These are phyloP conservation scores for Aspergillus wentii DNA, from an alignment of 495 filamentous ascomycete genomes.

Conservation along the genomic window DNA sequence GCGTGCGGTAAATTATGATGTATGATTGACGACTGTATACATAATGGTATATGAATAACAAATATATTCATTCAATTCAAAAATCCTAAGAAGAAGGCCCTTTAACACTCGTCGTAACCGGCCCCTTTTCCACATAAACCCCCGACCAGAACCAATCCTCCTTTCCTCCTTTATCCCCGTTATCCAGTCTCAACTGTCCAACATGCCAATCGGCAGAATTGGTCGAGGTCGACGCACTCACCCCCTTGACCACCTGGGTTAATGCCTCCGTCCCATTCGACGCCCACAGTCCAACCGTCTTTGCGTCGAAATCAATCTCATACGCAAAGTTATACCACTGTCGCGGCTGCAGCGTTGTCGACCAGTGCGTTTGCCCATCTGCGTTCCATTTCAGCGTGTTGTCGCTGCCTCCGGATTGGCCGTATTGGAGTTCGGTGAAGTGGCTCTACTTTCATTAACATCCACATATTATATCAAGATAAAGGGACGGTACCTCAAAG, in stretches of 20 bases:
- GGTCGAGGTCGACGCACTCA: slow-evolving; percentile 53
- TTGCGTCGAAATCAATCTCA: slow-evolving; percentile 55
- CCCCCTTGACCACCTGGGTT: slow-evolving; percentile 50
- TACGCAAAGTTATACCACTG: slow-evolving; percentile 72
- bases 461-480: too few species aligned
- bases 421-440: slow-evolving; percentile 74
- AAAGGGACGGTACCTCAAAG: slow-evolving; percentile 38
- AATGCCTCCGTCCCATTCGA: slow-evolving; percentile 55
- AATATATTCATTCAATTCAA: too few species aligned
- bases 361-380: slow-evolving; percentile 48
- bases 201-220: slow-evolving; percentile 74
- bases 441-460: slow-evolving; percentile 45
- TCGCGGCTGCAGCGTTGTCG: slow-evolving; percentile 43
- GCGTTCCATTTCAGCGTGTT: slow-evolving; percentile 50
- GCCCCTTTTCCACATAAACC: slow-evolving; percentile 62
- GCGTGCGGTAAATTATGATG: slow-evolving; percentile 31
- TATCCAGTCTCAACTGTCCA: slow-evolving; percentile 62
- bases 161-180: slow-evolving; percentile 43
- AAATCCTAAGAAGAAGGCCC: too few species aligned
- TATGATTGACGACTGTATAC: too few species aligned
- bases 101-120: too few species aligned
- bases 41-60: not conserved
- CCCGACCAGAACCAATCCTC: slow-evolving; percentile 74
- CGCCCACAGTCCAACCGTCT: slow-evolving; percentile 65
- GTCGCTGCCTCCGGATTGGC: slow-evolving; percentile 53